These are phyloP conservation scores for Acer negundo DNA, from an alignment of 345 rosid species.

Conservation along the genomic window DNA sequence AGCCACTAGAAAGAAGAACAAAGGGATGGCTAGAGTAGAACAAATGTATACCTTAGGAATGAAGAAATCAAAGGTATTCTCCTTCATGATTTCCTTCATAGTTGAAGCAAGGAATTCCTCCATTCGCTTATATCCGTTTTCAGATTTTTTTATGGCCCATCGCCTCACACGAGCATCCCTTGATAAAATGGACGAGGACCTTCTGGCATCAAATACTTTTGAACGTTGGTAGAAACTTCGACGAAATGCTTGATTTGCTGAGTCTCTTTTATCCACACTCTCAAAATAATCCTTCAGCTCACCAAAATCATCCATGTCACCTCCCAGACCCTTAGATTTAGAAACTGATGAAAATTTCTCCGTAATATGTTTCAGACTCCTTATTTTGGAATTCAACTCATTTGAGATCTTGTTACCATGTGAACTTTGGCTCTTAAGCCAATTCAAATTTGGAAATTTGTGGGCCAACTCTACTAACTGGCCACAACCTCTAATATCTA, in stretches of 20 bases:
- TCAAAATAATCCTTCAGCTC: constrained; percentile 93
- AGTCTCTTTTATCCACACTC: constrained; percentile 89
- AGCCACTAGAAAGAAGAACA: constrained; percentile 9
- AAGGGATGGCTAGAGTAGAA: constrained; percentile 3
- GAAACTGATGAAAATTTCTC: constrained; percentile 42
- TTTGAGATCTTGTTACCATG: constrained; percentile 35
- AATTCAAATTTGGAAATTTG: constrained; percentile 57
- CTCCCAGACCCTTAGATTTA: constrained; percentile 45
- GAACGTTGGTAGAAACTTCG: constrained; percentile 91
- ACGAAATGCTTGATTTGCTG: constrained; percentile 81
- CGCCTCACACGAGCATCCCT: constrained; percentile 97
- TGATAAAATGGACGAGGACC: constrained; percentile 79
- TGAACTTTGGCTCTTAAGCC: constrained; percentile 56
- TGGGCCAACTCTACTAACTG: constrained; percentile 68
- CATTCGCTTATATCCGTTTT: constrained; percentile 81
- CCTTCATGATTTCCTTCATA: constrained; percentile 91
- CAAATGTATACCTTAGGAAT: constrained; percentile 69
- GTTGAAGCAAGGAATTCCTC: constrained; percentile 90
- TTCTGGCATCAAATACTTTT: constrained; percentile 93
- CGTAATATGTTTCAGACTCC: constrained; percentile 67
- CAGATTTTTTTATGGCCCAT: constrained; percentile 91
- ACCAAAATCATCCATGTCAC: constrained; percentile 80
- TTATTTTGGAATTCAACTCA: constrained; percentile 55
- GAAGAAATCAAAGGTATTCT: constrained; percentile 82
- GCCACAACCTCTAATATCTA: constrained; percentile 88